phyloP scores from a whole-genome alignment of 164 flowering plant genomes.

The Macadamia integrifolia region DNA sequence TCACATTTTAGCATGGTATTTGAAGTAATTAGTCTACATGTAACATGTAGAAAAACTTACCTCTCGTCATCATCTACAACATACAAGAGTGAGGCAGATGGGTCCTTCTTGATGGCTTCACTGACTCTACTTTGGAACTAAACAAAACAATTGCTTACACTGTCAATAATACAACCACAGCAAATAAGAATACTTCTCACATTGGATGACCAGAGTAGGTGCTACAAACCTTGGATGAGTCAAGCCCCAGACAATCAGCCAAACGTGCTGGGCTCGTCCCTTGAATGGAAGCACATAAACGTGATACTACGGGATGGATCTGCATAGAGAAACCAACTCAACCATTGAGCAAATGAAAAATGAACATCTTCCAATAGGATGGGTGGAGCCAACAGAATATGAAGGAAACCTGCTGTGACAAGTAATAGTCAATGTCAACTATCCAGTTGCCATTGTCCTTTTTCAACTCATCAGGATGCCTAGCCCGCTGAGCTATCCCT shows the following conservation, averaged over 20 bases:
- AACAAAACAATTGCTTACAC: slow-evolving; percentile 9
- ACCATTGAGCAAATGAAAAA: neutral
- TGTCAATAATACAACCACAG: slow-evolving; percentile 2
- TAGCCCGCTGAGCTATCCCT: slow-evolving; percentile 93
- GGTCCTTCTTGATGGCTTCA: slow-evolving; percentile 44
- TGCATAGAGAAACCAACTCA: slow-evolving; percentile 25
- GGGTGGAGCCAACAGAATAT: neutral
- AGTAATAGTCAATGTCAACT: slow-evolving; percentile 90
- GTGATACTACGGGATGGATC: slow-evolving; percentile 98
- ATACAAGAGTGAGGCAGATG: slow-evolving; percentile 46
- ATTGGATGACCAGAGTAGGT: neutral
- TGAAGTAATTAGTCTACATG: neutral
- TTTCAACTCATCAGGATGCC: slow-evolving; percentile 96
- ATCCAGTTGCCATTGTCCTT: slow-evolving; percentile 71
- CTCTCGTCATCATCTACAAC: slow-evolving; percentile 71
- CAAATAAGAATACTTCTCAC: neutral
- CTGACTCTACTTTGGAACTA: slow-evolving; percentile 67
- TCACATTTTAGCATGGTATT: neutral
- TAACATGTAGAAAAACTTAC: slow-evolving; percentile 26
- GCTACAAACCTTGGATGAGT: slow-evolving; percentile 75
- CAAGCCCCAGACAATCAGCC: slow-evolving; percentile 97
- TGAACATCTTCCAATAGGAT: neutral
- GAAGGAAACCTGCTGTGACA: slow-evolving; percentile 75
- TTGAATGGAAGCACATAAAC: slow-evolving; percentile 89
- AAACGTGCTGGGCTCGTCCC: slow-evolving; percentile 95